Evolutionary conservation across 208 protist genomes (phyloP).

Genomic region (Leishmania lainsoni): DNA sequence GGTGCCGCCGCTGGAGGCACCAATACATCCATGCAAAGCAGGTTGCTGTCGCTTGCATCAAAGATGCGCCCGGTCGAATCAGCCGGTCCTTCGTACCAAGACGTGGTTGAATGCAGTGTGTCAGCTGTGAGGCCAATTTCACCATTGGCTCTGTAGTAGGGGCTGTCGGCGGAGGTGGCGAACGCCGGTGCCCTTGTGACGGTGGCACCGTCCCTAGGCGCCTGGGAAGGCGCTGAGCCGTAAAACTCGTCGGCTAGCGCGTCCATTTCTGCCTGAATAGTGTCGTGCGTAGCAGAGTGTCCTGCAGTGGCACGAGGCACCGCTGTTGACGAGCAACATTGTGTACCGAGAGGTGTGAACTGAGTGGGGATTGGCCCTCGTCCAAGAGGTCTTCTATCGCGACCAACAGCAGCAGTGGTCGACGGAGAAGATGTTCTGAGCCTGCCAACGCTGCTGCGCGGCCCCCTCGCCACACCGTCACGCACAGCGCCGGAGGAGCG

Average conservation of each 20-base stretch:
- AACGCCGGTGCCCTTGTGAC: neutral
- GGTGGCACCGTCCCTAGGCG: conserved; percentile 14
- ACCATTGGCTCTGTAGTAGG: conserved; percentile 5
- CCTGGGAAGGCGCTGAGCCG: conserved; percentile 30
- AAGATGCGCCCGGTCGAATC: conserved; percentile 56
- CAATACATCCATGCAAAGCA: conserved; percentile 90
- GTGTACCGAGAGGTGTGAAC: neutral
- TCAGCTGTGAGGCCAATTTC: neutral
- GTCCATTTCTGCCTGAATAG: conserved; percentile 63
- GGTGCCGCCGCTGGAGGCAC: neutral
- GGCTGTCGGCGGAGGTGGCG: neutral
- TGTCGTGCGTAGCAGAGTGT: conserved; percentile 22
- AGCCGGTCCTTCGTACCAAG: conserved; percentile 53
- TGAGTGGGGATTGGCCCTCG: neutral
- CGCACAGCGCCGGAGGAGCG: neutral
- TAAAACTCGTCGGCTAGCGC: conserved; percentile 65
- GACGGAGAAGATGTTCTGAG: conserved; percentile 1
- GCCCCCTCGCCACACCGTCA: neutral
- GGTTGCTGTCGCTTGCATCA: conserved; percentile 80
- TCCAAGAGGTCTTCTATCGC: neutral
- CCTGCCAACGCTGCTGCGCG: neutral
- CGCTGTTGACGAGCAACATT: neutral
- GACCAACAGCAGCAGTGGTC: neutral
- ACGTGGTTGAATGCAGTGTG: conserved; percentile 29
- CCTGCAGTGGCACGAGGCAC: neutral